These are phyloP conservation scores for Clavariopsis aquatica DNA, from an alignment of 495 filamentous ascomycete species.

Conservation along the genomic window DNA sequence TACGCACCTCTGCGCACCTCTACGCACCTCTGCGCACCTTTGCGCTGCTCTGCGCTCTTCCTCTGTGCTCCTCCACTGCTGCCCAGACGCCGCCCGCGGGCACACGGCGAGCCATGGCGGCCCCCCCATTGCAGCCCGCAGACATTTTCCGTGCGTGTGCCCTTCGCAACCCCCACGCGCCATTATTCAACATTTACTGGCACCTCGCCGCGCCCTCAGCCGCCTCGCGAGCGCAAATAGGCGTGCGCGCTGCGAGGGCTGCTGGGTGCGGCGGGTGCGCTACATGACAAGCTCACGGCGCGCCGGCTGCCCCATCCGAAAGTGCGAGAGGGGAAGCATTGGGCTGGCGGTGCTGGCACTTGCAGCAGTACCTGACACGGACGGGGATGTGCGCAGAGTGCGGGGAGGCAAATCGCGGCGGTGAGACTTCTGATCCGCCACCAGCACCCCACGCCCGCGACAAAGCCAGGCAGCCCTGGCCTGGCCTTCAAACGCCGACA, in stretches of 20 bases:
- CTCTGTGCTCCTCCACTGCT: not conserved
- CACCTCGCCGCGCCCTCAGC: constrained; percentile 4
- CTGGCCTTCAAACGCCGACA: constrained; percentile 33
- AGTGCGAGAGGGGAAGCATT: constrained; percentile 11
- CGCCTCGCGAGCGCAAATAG: not conserved
- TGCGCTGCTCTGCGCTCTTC: not conserved
- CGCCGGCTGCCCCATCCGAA: constrained; percentile 3
- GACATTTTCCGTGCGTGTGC: not conserved
- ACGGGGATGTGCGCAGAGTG: constrained; percentile 25
- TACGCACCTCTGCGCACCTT: no score
- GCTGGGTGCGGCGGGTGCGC: not conserved
- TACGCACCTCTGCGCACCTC: no score
- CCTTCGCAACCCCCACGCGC: constrained; percentile 31
- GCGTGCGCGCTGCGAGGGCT: not conserved
- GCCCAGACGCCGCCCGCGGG: not conserved
- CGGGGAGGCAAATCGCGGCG: constrained; percentile 27
- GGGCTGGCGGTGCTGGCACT: constrained; percentile 18
- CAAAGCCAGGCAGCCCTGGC: not conserved
- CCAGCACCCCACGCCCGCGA: constrained; percentile 31
- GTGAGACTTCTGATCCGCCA: constrained; percentile 23
- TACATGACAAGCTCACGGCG: not conserved
- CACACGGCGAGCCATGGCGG: not conserved
- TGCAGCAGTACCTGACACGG: constrained; percentile 34
- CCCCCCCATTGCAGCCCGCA: not conserved
- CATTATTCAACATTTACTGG: constrained; percentile 29